Evolutionary conservation across 2,329 filamentous ascomycete species (phyloP).

Genomic region (Bipolaris gigantea): DNA sequence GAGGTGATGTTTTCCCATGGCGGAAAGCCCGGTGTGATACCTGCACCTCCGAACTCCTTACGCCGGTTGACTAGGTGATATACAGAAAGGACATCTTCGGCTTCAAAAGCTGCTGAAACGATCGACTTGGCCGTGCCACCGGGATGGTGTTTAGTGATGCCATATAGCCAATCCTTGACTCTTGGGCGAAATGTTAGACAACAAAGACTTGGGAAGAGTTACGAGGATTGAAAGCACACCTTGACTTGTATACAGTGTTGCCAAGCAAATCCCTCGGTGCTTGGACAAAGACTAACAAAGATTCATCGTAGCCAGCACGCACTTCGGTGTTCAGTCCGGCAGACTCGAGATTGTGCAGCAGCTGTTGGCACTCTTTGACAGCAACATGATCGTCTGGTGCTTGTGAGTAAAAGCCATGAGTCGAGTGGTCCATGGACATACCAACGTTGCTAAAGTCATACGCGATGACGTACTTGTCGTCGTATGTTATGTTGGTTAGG

Average conservation of each 20-base stretch:
- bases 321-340: conserved; percentile 39
- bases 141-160: conserved; percentile 67
- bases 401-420: not conserved
- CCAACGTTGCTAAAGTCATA: conserved; percentile 34
- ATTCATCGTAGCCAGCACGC: conserved; percentile 34
- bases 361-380: conserved; percentile 22
- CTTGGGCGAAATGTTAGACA: conserved; percentile 45
- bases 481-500: conserved; percentile 29
- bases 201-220: not conserved
- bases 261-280: conserved; percentile 35
- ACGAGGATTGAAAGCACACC: conserved; percentile 16
- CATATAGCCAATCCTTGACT: conserved; percentile 83
- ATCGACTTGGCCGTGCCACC: conserved; percentile 41
- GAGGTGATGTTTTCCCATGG: conserved; percentile 73
- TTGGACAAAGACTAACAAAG: conserved; percentile 37
- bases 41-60: conserved; percentile 74
- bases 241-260: conserved; percentile 36
- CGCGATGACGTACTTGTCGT: conserved; percentile 40
- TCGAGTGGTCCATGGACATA: conserved; percentile 12
- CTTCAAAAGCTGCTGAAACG: conserved; percentile 70
- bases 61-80: conserved; percentile 77
- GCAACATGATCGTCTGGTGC: conserved; percentile 23
- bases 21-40: conserved; percentile 68
- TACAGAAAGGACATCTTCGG: conserved; percentile 75
- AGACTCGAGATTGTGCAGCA: conserved; percentile 30